Evolutionary conservation across 768 basidiomycete species (phyloP), one percentile per base, ranked within the genome.

Genomic region (Suillus subaureus): DNA sequence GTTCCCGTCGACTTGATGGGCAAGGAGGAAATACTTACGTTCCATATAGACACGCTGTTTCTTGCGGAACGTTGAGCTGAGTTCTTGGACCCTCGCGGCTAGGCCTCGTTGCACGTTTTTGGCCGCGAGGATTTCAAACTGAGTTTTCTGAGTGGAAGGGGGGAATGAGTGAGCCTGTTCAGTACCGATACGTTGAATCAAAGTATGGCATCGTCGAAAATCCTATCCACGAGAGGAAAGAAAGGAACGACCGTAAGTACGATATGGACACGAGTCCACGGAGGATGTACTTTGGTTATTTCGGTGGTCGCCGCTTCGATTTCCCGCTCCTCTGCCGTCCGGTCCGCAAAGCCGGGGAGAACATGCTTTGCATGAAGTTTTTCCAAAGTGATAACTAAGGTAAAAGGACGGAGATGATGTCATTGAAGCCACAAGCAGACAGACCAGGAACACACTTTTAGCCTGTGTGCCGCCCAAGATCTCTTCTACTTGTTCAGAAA

Each of bases 1-100:
- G 57, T 63, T 66, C 56, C 37, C 52, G 61, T 15, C 62, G 39
- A 39, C n/a, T 16, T 23, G 55, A 63, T 66, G 16, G n/a, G 58
- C 57, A 51, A 43, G 42, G 61, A 65, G 49, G 63, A 15, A 62
- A 43, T 33, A 85, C 96, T 79, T 75, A 97, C 97, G 96, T 80
- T 97, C 92, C 92, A 99, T 92, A 78, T 98, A 99, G 39, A 97
- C 92, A 66, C 94, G 89, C 79, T 99, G 97, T 81, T 97, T 99
- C 84, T 97, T 98, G 68, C 97, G 87, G 75, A 99, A 98, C 15
- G 89, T 83, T 26, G 90, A 91, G 71, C 94, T 96, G 61, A 96
- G 83, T 71, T 95, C 94, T 80, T 99, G 97, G 15, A 98, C 88
- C 77, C 95, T 95, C 43, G 93, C 94, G n/a, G 97, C 97, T 62